Evolutionary conservation across 2,329 filamentous ascomycete genomes (phyloP), one percentile per base, ranked within the genome.

Genomic region (Diaporthe vaccinii): DNA sequence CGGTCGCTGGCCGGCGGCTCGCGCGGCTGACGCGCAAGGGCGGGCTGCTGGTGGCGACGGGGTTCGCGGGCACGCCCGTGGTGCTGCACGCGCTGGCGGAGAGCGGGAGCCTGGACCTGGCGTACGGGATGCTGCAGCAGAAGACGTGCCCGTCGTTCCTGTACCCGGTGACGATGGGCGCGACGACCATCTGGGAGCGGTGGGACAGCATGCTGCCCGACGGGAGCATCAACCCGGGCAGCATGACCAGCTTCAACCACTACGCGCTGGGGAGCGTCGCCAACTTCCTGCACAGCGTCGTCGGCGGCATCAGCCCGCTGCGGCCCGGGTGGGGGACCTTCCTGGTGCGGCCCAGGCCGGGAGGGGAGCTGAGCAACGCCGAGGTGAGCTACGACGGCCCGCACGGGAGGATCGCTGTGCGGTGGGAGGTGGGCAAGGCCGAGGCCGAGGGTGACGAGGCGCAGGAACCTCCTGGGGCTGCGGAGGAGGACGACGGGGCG

Each of bases 111-210:
- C 80, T 81, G 0, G 78, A 83, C 0, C 79, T 82, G 17, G 83
- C 85, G 72, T 90, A 89, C 77, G 81, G 82, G 22, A 89, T 89
- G 86, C 82, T 90, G 1, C 80, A 86, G 7, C 84, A 88, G 77
- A 85, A 83, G 8, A 78, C 83, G 4, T 73, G 85, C 80, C 51
- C 86, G 1, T 82, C 80, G 2, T 86, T 83, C 82, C 79, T 86
- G 25, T 85, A 85, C 72, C 82, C 81, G 3, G 80, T 86, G 25
- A 80, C 78, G 12, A 84, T 84, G 82, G 83, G 82, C 14, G 84
- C 82, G 3, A 86, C 84, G 1, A 85, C 84, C 1, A 80, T 83
- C 15, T 86, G 84, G 84, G 85, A 86, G 79, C 82, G 85, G 9
- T 86, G 84, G 84, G 84, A 86, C 74, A 82, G 80, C 53, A 80